Base-by-base conservation (phyloP, 106 monocot genomes). In the Amphibolis antarctica region DNA sequence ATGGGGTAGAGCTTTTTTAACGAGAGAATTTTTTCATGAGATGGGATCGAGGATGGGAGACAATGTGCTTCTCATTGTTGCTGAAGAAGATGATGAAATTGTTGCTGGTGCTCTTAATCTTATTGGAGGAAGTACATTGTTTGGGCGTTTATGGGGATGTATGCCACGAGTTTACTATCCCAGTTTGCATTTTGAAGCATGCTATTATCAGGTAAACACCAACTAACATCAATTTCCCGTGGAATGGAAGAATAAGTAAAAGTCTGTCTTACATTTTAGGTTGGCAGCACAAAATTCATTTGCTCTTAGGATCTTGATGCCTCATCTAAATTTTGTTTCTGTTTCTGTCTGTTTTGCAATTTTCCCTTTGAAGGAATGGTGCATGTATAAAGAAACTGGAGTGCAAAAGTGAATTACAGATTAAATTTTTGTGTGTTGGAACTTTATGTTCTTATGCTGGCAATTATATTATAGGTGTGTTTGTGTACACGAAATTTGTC, bases 121-220 rank as follows among this genome's bases (percentile, higher is more conserved):
- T 69, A 91, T 90, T 55, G 96, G 96, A 59, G 96, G 90, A 42
- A 85, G 87, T 68, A 91, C 96, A 56, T 66, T 98, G 64, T 98
- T 87, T 79, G 96, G 96, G 36, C 86, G 90, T 25, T 78, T 98
- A 73, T 98, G 96, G 96, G 90, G 96, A 4, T 98, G 96, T 62
- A 69, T 79, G 13, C 86, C 96, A 53, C 63, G 57, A 74, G 83
- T 74, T 5, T 98, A 90, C 70, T 98, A 80, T 75, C 96, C 90
- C 22, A 82, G 71, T 77, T 79, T 98, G 77, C 96, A 98, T 81
- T 96, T 98, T 73, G 90, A 98, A 81, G 96, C 90, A 30, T 98
- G 96, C 45, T 87, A 98, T 76, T 98, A 98, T 70, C 96, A 98
- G 82, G 96, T 98, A 63, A 69, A 36, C 24, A 9, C 26, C 27